Base-by-base conservation (phyloP, 2,329 filamentous ascomycete genomes). In the Cladophialophora immunda region DNA sequence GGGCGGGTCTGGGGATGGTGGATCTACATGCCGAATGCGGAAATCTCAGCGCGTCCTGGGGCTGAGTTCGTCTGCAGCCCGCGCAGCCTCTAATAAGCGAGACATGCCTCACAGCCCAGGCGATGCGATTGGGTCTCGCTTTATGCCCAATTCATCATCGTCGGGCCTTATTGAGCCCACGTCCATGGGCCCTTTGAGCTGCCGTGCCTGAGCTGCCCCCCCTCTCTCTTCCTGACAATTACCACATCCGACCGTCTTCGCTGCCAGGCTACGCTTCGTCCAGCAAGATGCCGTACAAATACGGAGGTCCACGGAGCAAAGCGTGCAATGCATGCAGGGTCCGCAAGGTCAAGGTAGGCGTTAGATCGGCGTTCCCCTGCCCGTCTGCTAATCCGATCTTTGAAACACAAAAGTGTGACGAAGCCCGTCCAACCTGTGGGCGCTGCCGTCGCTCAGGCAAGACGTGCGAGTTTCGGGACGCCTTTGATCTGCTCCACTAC, bases 351-450 rank as follows among this genome's bases (percentile, higher is more conserved):
- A 54, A 29, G 25, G 50, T 54, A 29, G 50, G 50, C 17, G 3
- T 6, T n/a, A n/a, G 25, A 29, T 29, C 29, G 13, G 11, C n/a
- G 29, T n/a, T 29, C 9, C 7, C 4, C 5, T 13, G 13, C 22
- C 29, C 25, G 25, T 15, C n/a, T n/a, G 27, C 27, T 29, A n/a
- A 32, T 32, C 9, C 2, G n/a, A 55, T 15, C n/a, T 32, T 15
- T n/a, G n/a, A 13, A 4, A 50, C n/a, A n/a, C n/a, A n/a, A 34
- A 30, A 32, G 52, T 19, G 52, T 11, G 52, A 55, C 52, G 52
- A 55, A 34, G 52, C 52, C 8, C 27, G 52, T 6, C 52, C 52
- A 55, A 55, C 27, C 5, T 32, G 52, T 55, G 15, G 52, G 27
- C 27, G 52, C 17, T 55, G 52, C 19, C 17, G 9, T 55, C 52